Evolutionary conservation across 176 grass and related monocot genomes (phyloP).

Genomic region (Carex parvula): DNA sequence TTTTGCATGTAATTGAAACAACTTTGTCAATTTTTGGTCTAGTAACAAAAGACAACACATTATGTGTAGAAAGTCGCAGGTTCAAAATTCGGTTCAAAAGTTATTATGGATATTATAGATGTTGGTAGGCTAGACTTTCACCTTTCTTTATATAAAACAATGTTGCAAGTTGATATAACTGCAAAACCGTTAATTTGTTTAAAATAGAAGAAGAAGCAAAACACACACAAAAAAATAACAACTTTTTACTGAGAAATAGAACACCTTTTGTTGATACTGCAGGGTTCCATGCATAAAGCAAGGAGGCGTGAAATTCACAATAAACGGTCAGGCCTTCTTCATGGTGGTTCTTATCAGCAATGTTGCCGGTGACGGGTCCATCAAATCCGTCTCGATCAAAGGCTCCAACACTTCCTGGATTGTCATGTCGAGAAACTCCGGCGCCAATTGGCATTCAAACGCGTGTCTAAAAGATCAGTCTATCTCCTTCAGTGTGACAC

Average conservation of each 20-base stretch:
- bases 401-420: neutral
- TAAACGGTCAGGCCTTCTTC: conserved; percentile 44
- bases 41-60: too few species aligned
- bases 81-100: too few species aligned
- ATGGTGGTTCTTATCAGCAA: conserved; percentile 41
- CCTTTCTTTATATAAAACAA: too few species aligned
- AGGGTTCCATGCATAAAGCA: conserved; percentile 40
- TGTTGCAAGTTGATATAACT: too few species aligned
- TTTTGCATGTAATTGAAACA: too few species aligned
- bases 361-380: conserved; percentile 32
- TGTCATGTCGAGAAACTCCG: conserved; percentile 37
- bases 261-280: neutral
- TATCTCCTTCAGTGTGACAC: conserved; percentile 30
- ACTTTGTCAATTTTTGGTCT: too few species aligned
- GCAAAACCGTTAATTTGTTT: too few species aligned
- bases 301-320: conserved; percentile 47
- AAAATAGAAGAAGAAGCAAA: too few species aligned
- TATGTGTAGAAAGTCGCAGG: too few species aligned
- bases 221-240: neutral
- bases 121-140: too few species aligned
- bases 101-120: too few species aligned
- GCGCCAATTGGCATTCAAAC: conserved; percentile 37
- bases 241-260: neutral
- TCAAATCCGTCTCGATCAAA: conserved; percentile 37
- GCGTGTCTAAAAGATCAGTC: neutral